A percentile compares a stretch with the other conserved stretches of the same genome.
Conservation (phyloP, 306 rosid genomes). For the Pyrus betulifolia region DNA sequence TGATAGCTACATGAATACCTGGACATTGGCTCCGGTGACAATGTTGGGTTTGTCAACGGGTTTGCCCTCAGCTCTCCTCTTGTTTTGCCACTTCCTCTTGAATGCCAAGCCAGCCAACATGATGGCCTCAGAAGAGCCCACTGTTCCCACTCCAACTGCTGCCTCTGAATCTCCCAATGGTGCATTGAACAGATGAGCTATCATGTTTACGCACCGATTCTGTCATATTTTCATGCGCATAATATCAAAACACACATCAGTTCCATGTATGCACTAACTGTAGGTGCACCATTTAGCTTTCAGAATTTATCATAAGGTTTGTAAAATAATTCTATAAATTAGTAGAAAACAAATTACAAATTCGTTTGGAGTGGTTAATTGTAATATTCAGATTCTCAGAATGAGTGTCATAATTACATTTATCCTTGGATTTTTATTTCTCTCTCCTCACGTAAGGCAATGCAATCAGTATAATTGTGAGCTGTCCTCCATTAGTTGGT, state of each 20-base stretch:
- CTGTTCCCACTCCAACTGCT: constrained; percentile 87
- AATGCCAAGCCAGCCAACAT: constrained; percentile 97
- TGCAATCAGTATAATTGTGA: too few species aligned
- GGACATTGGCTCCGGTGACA: constrained; percentile 94
- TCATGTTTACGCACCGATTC: constrained; percentile 95
- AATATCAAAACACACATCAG: not conserved
- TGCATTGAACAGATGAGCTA: constrained; percentile 86
- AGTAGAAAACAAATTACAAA: too few species aligned
- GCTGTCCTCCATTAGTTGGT: too few species aligned
- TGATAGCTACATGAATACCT: constrained; percentile 30
- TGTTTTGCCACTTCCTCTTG: constrained; percentile 90
- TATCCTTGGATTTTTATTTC: too few species aligned
- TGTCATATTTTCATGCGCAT: constrained; percentile 10
- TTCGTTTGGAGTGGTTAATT: too few species aligned
- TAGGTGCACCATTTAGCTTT: too few species aligned
- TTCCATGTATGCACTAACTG: not conserved
- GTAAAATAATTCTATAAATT: too few species aligned
- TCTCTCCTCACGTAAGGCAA: too few species aligned
- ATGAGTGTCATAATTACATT: too few species aligned
- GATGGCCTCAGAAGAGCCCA: constrained; percentile 94
- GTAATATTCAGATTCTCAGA: too few species aligned
- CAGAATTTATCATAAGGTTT: too few species aligned
- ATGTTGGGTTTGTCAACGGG: constrained; percentile 81
- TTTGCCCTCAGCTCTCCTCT: constrained; percentile 44
- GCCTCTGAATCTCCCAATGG: constrained; percentile 66